phyloP scores from a whole-genome alignment of 129 eudicot species.

The Flaveria sonorensis region DNA sequence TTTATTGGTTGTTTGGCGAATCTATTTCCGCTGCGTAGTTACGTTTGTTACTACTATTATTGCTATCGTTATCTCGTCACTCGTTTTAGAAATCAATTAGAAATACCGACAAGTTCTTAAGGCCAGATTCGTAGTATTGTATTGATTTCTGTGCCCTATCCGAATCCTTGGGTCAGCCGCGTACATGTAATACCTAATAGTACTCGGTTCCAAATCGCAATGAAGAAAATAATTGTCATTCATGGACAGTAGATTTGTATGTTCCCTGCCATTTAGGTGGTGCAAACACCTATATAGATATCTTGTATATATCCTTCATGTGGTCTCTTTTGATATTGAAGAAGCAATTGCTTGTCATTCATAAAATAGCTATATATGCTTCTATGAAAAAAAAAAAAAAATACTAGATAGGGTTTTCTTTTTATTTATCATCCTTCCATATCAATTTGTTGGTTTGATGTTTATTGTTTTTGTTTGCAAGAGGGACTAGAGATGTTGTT shows the following conservation, averaged over 20 bases:
- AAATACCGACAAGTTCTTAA: too few relatives aligned
- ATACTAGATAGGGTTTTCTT: background rate
- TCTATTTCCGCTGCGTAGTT: too few relatives aligned
- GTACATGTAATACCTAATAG: too few relatives aligned
- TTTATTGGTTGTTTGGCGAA: too few relatives aligned
- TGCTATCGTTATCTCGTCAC: too few relatives aligned
- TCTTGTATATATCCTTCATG: background rate
- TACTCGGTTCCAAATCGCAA: background rate
- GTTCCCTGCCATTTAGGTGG: background rate
- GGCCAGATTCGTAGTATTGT: too few relatives aligned
- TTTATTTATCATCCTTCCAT: background rate
- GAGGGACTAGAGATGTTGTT: conserved; percentile 20
- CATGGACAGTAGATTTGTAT: conserved; percentile 9
- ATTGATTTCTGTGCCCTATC: too few relatives aligned
- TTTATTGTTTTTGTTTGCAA: conserved; percentile 24
- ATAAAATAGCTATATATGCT: conserved; percentile 4
- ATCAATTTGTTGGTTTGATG: conserved; percentile 14
- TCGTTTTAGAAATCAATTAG: too few relatives aligned
- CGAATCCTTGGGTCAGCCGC: too few relatives aligned
- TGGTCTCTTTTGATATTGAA: conserved; percentile 7
- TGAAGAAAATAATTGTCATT: conserved; percentile 2
- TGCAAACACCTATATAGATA: background rate
- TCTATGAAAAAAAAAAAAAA: background rate
- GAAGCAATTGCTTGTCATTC: conserved; percentile 8
- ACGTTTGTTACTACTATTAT: too few relatives aligned